These are phyloP conservation scores for Begonia loranthoides DNA, from an alignment of 306 rosid species.

Conservation along the genomic window DNA sequence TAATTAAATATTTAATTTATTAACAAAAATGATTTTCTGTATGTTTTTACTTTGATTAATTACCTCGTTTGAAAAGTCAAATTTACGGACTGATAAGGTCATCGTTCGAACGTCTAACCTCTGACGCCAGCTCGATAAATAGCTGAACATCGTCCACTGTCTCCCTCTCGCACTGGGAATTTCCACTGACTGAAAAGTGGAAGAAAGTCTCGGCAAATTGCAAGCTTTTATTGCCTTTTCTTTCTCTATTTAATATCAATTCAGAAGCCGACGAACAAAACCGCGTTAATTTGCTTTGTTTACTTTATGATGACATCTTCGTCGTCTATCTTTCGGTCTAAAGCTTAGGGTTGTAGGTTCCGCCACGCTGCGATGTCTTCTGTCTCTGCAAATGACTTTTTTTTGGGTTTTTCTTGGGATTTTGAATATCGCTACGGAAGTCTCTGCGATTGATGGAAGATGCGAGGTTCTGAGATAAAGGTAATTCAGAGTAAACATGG, in stretches of 20 bases:
- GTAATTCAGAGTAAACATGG: not conserved
- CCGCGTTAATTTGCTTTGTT: slow-evolving; percentile 28
- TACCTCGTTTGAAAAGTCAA: slow-evolving; percentile 1
- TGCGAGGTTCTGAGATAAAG: not conserved
- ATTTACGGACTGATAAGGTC: not conserved
- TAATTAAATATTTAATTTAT: too few species aligned
- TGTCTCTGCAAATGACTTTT: not conserved
- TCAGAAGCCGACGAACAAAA: slow-evolving; percentile 30
- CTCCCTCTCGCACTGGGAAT: not conserved
- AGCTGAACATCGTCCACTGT: not conserved
- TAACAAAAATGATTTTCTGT: too few species aligned
- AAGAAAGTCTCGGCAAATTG: not conserved
- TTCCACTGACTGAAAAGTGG: not conserved
- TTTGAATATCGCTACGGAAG: not conserved
- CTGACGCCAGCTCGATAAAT: not conserved
- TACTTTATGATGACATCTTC: slow-evolving; percentile 5
- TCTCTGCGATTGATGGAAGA: not conserved
- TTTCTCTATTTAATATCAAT: not conserved
- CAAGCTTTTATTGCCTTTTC: not conserved
- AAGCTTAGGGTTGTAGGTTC: slow-evolving; percentile 17
- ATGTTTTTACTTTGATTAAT: too few species aligned
- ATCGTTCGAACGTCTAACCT: not conserved
- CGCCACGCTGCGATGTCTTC: not conserved
- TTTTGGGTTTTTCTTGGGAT: too few species aligned
- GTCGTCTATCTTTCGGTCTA: slow-evolving; percentile 1